These are phyloP conservation scores for Extremus antarcticus DNA, from an alignment of 495 filamentous ascomycete species.

Conservation along the genomic window DNA sequence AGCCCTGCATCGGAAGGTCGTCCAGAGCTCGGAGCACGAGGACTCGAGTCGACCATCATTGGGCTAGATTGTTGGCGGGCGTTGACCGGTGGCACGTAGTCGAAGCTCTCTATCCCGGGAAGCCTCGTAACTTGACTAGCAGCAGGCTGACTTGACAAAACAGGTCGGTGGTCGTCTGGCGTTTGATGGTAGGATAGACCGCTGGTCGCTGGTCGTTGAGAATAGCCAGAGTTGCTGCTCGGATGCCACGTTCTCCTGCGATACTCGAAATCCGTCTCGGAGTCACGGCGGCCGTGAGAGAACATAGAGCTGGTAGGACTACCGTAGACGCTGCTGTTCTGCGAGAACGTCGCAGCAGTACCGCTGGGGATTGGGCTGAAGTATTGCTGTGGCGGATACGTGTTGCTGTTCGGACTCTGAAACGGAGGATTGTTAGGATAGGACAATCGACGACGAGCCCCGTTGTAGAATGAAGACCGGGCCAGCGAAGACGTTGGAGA, in stretches of 20 bases:
- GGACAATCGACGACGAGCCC: conserved; percentile 48
- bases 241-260: conserved; percentile 85
- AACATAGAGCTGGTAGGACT: conserved; percentile 65
- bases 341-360: conserved; percentile 45
- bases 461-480: conserved; percentile 57
- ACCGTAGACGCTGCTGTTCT: conserved; percentile 45
- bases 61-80: conserved; percentile 29
- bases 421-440: conserved; percentile 55
- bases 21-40: conserved; percentile 22
- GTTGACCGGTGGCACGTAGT: conserved; percentile 53
- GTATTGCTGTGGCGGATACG: conserved; percentile 45
- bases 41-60: conserved; percentile 31
- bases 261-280: conserved; percentile 61
- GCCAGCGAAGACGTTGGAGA: conserved; percentile 60
- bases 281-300: conserved; percentile 54
- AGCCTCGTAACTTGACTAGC: conserved; percentile 48
- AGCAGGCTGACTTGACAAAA: conserved; percentile 42
- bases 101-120: conserved; percentile 86
- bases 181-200: conserved; percentile 49
- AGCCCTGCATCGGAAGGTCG: conserved; percentile 58
- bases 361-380: conserved; percentile 47
- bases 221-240: conserved; percentile 48
- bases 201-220: conserved; percentile 49
- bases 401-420: conserved; percentile 47
- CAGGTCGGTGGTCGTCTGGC: conserved; percentile 44